Evolutionary conservation across 2,329 filamentous ascomycete genomes (phyloP).

Genomic region (Shiraia sp.): DNA sequence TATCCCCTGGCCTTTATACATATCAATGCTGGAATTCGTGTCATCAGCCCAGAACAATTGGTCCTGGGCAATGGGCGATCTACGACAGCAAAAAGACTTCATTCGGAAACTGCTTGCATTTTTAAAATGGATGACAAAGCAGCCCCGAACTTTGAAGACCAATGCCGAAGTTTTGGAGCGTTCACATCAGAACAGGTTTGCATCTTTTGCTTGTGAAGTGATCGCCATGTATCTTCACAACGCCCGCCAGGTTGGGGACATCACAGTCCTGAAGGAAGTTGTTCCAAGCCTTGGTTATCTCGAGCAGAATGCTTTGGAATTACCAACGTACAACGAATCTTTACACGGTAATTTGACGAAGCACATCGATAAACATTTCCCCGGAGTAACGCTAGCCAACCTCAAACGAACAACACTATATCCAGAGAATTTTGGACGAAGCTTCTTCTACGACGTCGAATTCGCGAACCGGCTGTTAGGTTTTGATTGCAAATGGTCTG

Average conservation of each 20-base stretch:
- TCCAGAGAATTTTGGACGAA: conserved; percentile 67
- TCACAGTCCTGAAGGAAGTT: conserved; percentile 69
- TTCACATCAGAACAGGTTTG: conserved; percentile 59
- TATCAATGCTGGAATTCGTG: conserved; percentile 84
- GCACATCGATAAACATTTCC: conserved; percentile 81
- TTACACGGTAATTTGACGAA: conserved; percentile 82
- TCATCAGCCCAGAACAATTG: conserved; percentile 89
- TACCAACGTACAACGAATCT: conserved; percentile 84
- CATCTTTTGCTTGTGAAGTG: conserved; percentile 82
- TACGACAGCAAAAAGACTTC: conserved; percentile 74
- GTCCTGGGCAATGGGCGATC: conserved; percentile 87
- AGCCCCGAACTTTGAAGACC: conserved; percentile 27
- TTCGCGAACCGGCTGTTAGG: conserved; percentile 75
- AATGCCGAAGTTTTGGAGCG: conserved; percentile 27
- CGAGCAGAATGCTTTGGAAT: conserved; percentile 73
- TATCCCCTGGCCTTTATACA: conserved; percentile 55
- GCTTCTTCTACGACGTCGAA: conserved; percentile 83
- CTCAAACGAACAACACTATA: conserved; percentile 77
- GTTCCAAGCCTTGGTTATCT: conserved; percentile 79
- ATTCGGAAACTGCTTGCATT: conserved; percentile 73
- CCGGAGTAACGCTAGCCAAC: conserved; percentile 71
- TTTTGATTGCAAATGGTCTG: conserved; percentile 75
- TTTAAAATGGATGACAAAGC: conserved; percentile 54
- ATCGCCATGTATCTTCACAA: conserved; percentile 90
- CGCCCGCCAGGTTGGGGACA: conserved; percentile 74